These are phyloP conservation scores for Stentor coeruleus DNA, from an alignment of 73 alveolate genomes.

Conservation along the genomic window DNA sequence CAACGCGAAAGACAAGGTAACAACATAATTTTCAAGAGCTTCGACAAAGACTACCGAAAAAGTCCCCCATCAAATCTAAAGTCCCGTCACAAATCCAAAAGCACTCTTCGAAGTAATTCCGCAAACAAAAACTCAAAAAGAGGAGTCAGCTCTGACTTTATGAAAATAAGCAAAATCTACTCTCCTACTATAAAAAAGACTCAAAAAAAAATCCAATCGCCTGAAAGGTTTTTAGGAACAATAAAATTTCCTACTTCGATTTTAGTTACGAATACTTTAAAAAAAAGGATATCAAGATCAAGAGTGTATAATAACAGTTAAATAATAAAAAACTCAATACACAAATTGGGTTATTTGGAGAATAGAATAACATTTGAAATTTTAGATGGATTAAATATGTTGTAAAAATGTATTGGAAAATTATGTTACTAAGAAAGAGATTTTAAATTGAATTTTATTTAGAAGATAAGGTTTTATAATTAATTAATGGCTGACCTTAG, in stretches of 20 bases:
- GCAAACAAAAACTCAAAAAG: background rate
- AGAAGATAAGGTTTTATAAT: too few species aligned
- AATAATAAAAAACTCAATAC: too few species aligned
- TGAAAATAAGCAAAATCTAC: background rate
- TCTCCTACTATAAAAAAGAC: background rate
- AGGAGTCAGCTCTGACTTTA: background rate
- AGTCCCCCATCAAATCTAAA: background rate
- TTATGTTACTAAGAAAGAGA: too few species aligned
- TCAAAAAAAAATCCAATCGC: background rate
- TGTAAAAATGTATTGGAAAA: too few species aligned
- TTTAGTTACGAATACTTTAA: too few species aligned
- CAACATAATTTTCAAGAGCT: background rate
- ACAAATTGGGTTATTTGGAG: too few species aligned
- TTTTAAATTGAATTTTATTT: too few species aligned
- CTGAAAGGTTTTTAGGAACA: background rate
- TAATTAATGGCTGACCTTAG: background rate
- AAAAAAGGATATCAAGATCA: too few species aligned
- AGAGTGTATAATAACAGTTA: too few species aligned
- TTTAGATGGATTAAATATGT: too few species aligned
- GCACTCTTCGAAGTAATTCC: background rate
- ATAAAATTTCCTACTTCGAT: background rate
- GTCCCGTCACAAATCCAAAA: background rate
- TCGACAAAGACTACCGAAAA: background rate
- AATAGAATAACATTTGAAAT: too few species aligned
- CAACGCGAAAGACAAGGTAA: conserved; percentile 17